Evolutionary conservation across 768 basidiomycete genomes (phyloP).

Genomic region (Boletus tylopilopsis): DNA sequence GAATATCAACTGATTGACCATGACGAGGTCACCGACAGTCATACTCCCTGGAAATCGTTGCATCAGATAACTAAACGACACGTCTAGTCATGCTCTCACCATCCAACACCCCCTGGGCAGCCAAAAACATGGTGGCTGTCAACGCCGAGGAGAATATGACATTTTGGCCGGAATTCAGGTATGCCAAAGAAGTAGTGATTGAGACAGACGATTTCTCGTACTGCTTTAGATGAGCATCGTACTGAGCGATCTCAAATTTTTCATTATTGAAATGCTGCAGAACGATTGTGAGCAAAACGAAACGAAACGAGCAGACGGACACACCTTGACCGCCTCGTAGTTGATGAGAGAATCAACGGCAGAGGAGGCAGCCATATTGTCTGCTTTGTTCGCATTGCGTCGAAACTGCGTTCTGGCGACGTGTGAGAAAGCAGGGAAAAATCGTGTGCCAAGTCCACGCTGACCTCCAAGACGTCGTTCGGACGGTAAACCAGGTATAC

Average conservation of each 20-base stretch:
- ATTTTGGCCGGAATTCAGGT: conserved; percentile 94
- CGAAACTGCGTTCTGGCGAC: conserved; percentile 79
- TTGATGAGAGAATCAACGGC: conserved; percentile 97
- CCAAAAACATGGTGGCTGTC: conserved; percentile 94
- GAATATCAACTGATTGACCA: conserved; percentile 99
- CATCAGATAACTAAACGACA: neutral
- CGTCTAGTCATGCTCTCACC: conserved; percentile 41
- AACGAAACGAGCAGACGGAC: conserved; percentile 3
- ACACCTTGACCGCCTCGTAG: conserved; percentile 96
- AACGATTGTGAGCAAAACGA: neutral
- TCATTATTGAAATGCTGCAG: conserved; percentile 96
- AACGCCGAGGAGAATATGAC: conserved; percentile 93
- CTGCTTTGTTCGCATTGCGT: conserved; percentile 91
- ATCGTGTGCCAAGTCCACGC: conserved; percentile 5
- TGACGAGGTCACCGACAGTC: conserved; percentile 97
- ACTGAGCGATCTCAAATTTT: conserved; percentile 83
- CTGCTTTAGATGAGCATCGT: conserved; percentile 79
- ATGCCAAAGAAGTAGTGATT: conserved; percentile 91
- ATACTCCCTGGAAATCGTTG: conserved; percentile 66
- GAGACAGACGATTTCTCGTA: conserved; percentile 94
- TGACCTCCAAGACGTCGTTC: conserved; percentile 94
- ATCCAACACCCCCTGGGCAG: conserved; percentile 90
- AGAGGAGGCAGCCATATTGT: conserved; percentile 92
- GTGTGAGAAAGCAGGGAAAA: neutral
- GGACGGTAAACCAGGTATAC: conserved; percentile 97